phyloP scores from a whole-genome alignment of 805 yeast genomes.

The Kazachstania taianensis region DNA sequence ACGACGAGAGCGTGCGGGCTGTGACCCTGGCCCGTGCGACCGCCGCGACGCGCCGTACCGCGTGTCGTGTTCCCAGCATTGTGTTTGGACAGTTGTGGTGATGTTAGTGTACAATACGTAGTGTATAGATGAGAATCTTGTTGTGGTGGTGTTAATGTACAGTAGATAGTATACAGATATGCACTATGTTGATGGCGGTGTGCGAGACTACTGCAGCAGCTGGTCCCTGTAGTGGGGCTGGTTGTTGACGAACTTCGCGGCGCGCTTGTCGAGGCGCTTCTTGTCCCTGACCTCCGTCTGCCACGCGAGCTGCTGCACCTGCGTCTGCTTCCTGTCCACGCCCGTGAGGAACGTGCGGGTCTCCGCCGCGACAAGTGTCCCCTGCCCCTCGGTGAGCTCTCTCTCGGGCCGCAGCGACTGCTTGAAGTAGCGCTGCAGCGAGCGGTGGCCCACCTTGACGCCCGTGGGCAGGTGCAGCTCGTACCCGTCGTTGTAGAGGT shows the following conservation, averaged over 20 bases:
- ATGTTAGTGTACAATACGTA: neutral
- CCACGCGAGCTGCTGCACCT: conserved; percentile 61
- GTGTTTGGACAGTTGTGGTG: neutral
- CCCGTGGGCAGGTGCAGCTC: conserved; percentile 81
- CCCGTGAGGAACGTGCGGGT: conserved; percentile 40
- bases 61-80: neutral
- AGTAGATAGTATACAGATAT: neutral
- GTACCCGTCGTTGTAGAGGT: conserved; percentile 48
- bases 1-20: conserved; percentile 32
- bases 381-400: conserved; percentile 62
- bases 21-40: neutral
- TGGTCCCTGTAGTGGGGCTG: conserved; percentile 87
- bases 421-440: conserved; percentile 67
- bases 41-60: neutral
- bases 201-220: conserved; percentile 37
- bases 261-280: conserved; percentile 42
- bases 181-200: neutral
- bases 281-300: conserved; percentile 43
- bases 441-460: conserved; percentile 74
- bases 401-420: conserved; percentile 58
- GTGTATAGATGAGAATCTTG: neutral
- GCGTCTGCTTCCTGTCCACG: conserved; percentile 36
- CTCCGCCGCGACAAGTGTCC: conserved; percentile 80
- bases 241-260: conserved; percentile 71
- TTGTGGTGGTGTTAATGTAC: neutral